These are phyloP conservation scores for Isoetes taiwanensis DNA, from an alignment of 75 land plant genomes.

Conservation along the genomic window DNA sequence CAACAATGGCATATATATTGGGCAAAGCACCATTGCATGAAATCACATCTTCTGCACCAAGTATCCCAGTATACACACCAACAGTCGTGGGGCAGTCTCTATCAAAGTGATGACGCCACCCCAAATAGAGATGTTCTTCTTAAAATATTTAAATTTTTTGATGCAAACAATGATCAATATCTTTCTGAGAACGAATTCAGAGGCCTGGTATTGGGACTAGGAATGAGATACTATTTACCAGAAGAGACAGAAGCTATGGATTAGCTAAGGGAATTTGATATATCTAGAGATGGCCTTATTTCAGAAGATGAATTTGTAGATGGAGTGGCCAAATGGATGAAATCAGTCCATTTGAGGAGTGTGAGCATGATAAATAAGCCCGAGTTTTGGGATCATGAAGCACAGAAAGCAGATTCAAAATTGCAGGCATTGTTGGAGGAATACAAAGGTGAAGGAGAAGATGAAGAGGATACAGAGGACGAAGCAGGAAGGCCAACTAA, in stretches of 20 bases:
- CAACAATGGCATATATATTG: neutral
- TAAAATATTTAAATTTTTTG: neutral
- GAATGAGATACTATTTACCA: neutral
- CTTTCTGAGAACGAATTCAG: constrained; percentile 1
- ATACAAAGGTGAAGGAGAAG: too few relatives aligned
- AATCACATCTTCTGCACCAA: constrained; percentile 1
- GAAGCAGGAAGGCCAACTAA: too few relatives aligned
- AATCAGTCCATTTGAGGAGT: too few relatives aligned
- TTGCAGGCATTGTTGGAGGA: too few relatives aligned
- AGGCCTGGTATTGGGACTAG: neutral
- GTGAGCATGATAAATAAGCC: too few relatives aligned
- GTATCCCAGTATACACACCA: neutral
- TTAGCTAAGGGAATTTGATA: constrained; percentile 3
- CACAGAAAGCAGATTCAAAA: too few relatives aligned
- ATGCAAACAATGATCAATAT: neutral
- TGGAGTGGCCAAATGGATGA: neutral
- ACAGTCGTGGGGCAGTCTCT: neutral
- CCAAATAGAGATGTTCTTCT: neutral
- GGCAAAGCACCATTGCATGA: neutral
- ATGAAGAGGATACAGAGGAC: too few relatives aligned
- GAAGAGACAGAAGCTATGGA: neutral
- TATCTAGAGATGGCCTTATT: neutral
- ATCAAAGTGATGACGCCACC: neutral
- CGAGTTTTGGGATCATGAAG: too few relatives aligned
- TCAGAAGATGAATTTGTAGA: neutral